Evolutionary conservation across 169 alveolate species (phyloP).

Genomic region (Besnoitia besnoiti): DNA sequence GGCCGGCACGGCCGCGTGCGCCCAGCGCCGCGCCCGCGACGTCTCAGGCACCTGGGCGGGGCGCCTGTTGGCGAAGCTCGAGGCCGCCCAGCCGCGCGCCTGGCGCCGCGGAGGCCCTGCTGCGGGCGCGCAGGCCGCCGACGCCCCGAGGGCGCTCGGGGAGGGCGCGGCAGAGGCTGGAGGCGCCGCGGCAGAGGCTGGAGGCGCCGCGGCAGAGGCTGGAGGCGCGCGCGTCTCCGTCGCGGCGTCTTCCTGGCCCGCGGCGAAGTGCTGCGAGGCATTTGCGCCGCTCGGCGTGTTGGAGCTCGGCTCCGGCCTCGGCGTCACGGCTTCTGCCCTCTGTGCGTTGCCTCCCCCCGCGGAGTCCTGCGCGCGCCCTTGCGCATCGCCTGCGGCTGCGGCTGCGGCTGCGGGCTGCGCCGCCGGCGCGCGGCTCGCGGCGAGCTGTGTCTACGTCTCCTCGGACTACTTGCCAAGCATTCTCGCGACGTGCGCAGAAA

Average conservation of each 20-base stretch:
- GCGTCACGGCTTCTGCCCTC: not conserved
- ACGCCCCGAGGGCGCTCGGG: no score
- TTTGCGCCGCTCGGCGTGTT: not conserved
- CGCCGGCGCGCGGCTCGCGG: not conserved
- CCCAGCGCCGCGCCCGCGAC: no score
- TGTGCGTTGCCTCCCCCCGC: not conserved
- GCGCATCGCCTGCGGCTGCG: not conserved
- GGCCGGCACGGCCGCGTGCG: no score
- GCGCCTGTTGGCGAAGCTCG: not conserved
- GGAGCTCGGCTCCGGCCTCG: not conserved
- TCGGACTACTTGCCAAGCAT: not conserved
- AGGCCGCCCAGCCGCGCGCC: not conserved
- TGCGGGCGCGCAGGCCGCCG: no score
- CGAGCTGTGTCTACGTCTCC: not conserved
- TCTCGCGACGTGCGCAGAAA: not conserved
- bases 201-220: no score
- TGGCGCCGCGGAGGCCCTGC: not conserved
- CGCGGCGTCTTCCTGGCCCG: not conserved
- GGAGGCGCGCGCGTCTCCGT: not conserved
- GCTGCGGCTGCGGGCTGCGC: not conserved
- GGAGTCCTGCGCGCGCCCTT: not conserved
- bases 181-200: no score
- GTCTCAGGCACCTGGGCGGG: no score
- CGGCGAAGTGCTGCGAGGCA: not conserved
- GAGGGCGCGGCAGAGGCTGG: no score